A percentile compares a stretch with the other conserved stretches of the same genome.
Conservation (phyloP, 2,329 filamentous ascomycete species). For the Monosporascus sp. region DNA sequence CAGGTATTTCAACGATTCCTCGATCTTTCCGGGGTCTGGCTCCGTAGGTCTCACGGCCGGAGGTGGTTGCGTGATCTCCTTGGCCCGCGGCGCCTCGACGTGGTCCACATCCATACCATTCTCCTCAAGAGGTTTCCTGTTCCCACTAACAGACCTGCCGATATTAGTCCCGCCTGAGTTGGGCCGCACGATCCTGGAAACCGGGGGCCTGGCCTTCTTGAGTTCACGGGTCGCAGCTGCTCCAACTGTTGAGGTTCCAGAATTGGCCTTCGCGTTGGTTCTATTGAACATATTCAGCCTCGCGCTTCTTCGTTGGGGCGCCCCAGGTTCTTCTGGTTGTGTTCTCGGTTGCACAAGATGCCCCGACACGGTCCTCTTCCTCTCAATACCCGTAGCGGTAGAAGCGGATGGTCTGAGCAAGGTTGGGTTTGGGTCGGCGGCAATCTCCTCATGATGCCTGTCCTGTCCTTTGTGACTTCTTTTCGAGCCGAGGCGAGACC, state of each 20-base stretch:
- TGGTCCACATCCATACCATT: slow-evolving; percentile 65
- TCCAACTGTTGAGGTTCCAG: slow-evolving; percentile 52
- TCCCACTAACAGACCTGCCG: slow-evolving; percentile 84
- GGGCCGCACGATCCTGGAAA: slow-evolving; percentile 61
- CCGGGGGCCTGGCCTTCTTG: slow-evolving; percentile 76
- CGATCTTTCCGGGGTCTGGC: slow-evolving; percentile 57
- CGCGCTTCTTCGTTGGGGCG: slow-evolving; percentile 65
- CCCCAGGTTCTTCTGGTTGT: slow-evolving; percentile 56
- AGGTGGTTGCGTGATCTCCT: slow-evolving; percentile 37
- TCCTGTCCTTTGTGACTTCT: slow-evolving; percentile 28
- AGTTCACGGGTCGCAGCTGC: slow-evolving; percentile 65
- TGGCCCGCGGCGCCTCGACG: slow-evolving; percentile 51
- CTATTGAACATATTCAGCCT: slow-evolving; percentile 66
- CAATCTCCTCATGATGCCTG: slow-evolving; percentile 35
- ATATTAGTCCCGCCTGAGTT: slow-evolving; percentile 65
- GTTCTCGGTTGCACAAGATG: slow-evolving; percentile 56
- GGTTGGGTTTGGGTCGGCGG: slow-evolving; percentile 36
- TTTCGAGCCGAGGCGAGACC: slow-evolving; percentile 48
- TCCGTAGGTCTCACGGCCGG: slow-evolving; percentile 36
- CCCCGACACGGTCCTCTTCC: slow-evolving; percentile 91
- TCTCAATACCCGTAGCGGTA: slow-evolving; percentile 49
- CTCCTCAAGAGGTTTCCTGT: slow-evolving; percentile 69
- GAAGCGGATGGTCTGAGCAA: slow-evolving; percentile 34
- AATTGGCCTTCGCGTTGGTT: slow-evolving; percentile 60
- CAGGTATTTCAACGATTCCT: slow-evolving; percentile 72